Base-by-base conservation (phyloP, 371 early-diverging fungal species). In the Lichtheimia hyalospora region DNA sequence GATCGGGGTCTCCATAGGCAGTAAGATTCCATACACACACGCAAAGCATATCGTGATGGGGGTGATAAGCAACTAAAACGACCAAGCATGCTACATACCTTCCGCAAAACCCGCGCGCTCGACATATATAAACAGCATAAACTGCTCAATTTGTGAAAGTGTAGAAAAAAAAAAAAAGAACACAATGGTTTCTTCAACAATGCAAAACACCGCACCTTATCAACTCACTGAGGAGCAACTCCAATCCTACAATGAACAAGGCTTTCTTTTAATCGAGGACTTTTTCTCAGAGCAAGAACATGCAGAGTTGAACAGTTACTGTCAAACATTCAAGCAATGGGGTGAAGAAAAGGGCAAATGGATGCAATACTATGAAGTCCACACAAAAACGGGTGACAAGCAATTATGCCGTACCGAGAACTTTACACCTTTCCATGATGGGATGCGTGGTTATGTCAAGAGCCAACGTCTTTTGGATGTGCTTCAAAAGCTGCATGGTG, bases 361-460 rank as follows among this genome's bases (percentile, higher is more conserved):
- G 81, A 84, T 84, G 84, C 77, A 81, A 63, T 84, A 82, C 61
- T 81, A 84, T 65, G 84, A 82, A 60, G 54, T 54, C 20, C 79
- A 79, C 63, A 72, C 69, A 20, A 40, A 39, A 13, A 73, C 73
- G 10, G 70, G 67, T 39, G 65, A 70, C 28, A 69, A 63, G 20
- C 77, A 75, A 44, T 73, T 84, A 1, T 84, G 84, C 56, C 81
- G 84, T 49, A 84, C 81, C 3, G 84, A 84, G 34, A 82, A 82
- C 55, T 84, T 84, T 58, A 79, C 81, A 1, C 83, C 83, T 6
- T 82, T 67, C 60, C 76, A 71, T 61, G 63, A 62, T 27, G 70
- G 70, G 8, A 64, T 81, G 63, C 58, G 64, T 21, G 34, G 60
- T 24, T 69, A 74, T 43, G 81, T 82, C 49, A 70, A 68, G 8